These are phyloP conservation scores for Blechomonas ayalai DNA, from an alignment of 208 protist genomes.

Conservation along the genomic window DNA sequence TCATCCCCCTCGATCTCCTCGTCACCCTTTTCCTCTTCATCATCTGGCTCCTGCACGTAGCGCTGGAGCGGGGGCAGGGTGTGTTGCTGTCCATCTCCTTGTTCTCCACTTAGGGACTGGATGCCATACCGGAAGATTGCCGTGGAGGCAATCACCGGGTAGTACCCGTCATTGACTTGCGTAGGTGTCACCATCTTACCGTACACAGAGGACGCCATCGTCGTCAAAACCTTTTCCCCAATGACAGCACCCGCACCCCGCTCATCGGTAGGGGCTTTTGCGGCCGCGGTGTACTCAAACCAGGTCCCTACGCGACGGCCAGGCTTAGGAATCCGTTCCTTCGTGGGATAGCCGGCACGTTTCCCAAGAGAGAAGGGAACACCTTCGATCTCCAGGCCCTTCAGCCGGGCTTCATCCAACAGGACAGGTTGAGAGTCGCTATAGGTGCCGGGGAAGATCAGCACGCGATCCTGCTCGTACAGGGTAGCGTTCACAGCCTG, in stretches of 20 bases:
- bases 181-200: slow-evolving; percentile 35
- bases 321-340: slow-evolving; percentile 11
- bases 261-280: slow-evolving; percentile 9
- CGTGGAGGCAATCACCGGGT: slow-evolving; percentile 36
- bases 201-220: slow-evolving; percentile 37
- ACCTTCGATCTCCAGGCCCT: slow-evolving; percentile 48
- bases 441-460: slow-evolving; percentile 70
- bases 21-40: slow-evolving; percentile 12
- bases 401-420: slow-evolving; percentile 47
- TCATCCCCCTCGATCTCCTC: slow-evolving; percentile 15
- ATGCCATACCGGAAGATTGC: slow-evolving; percentile 10
- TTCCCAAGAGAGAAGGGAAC: slow-evolving; percentile 36
- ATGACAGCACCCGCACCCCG: slow-evolving; percentile 5
- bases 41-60: slow-evolving; percentile 13
- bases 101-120: slow-evolving; percentile 2
- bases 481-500: slow-evolving; percentile 28
- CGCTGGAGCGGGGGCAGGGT: too few species aligned
- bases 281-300: slow-evolving; percentile 48
- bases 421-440: slow-evolving; percentile 19
- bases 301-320: slow-evolving; percentile 55
- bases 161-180: slow-evolving; percentile 17
- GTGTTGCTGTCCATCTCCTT: too few species aligned
- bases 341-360: slow-evolving; percentile 17
- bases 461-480: slow-evolving; percentile 65
- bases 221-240: slow-evolving; percentile 10